Conservation (phyloP, 1,139 yeast genomes). For the Yamadazyma trypodendri region DNA sequence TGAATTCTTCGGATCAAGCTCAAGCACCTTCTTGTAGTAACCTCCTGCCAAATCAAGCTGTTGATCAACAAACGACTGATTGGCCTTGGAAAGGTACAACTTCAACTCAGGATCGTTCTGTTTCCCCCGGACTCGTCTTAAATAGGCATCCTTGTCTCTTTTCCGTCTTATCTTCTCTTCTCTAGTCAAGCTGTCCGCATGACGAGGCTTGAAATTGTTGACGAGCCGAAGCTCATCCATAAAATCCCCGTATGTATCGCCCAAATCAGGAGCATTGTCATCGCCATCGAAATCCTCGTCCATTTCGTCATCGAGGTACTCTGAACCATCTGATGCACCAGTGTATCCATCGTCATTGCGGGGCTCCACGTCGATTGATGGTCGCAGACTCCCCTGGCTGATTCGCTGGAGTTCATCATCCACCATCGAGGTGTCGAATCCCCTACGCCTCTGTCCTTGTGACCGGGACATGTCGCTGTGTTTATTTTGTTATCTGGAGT, state of each 20-base stretch:
- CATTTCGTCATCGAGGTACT: conserved; percentile 4
- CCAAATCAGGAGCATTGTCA: too few relatives aligned
- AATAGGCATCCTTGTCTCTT: conserved; percentile 10
- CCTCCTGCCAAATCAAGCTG: conserved; percentile 67
- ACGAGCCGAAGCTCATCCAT: conserved; percentile 6
- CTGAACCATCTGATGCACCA: conserved; percentile 1
- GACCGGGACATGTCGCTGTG: neutral
- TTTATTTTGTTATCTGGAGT: neutral
- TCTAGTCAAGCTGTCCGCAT: neutral
- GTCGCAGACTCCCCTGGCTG: neutral
- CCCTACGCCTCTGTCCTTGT: neutral
- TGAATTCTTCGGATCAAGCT: conserved; percentile 72
- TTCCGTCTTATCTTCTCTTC: conserved; percentile 7
- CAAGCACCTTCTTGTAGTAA: conserved; percentile 70
- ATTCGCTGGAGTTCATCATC: conserved; percentile 3
- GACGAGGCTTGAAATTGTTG: conserved; percentile 3
- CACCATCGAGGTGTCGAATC: neutral
- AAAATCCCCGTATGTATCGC: conserved; percentile 4
- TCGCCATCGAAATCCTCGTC: conserved; percentile 3
- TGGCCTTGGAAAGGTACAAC: conserved; percentile 64
- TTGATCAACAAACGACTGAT: conserved; percentile 70
- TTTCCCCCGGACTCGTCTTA: conserved; percentile 6
- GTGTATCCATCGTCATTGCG: neutral
- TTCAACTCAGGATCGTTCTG: conserved; percentile 58
- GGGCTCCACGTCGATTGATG: neutral